Percentiles rank a stretch among this genome's conserved stretches.
These are phyloP conservation scores for Lactarius hengduanensis DNA, from an alignment of 768 basidiomycete genomes.

Conservation along the genomic window DNA sequence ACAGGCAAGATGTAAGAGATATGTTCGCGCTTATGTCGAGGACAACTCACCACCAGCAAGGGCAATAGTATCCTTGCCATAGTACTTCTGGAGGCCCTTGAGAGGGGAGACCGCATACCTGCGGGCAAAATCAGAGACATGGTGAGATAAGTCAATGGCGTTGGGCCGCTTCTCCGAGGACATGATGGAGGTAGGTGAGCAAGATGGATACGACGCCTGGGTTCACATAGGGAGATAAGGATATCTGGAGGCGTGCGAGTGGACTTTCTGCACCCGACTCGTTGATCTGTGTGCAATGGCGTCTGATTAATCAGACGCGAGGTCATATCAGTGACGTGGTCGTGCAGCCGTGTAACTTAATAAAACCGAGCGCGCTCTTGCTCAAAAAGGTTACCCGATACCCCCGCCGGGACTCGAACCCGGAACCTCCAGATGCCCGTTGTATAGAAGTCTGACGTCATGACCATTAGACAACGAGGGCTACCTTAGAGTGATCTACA, in stretches of 20 bases:
- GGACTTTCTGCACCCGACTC: background rate
- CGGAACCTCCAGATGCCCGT: conserved; percentile 72
- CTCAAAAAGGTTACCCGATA: conserved; percentile 32
- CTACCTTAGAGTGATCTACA: conserved; percentile 29
- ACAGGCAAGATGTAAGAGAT: background rate
- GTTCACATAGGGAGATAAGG: background rate
- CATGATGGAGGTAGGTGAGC: conserved; percentile 27
- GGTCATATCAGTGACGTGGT: too few species aligned
- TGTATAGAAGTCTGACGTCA: conserved; percentile 84
- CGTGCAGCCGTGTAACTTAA: too few species aligned
- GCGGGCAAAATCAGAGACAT: conserved; percentile 57
- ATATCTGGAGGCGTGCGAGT: background rate
- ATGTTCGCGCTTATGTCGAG: background rate
- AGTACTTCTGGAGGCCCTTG: conserved; percentile 65
- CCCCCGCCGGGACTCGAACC: conserved; percentile 86
- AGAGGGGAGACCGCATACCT: conserved; percentile 54
- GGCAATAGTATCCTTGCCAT: conserved; percentile 51
- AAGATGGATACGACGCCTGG: background rate
- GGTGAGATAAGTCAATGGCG: conserved; percentile 69
- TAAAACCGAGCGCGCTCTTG: too few species aligned
- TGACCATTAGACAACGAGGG: conserved; percentile 89
- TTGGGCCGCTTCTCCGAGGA: conserved; percentile 40
- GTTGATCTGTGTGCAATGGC: background rate
- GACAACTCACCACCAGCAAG: conserved; percentile 63
- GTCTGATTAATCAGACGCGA: background rate